Percentiles rank a stretch among this genome's conserved stretches.
phyloP scores from a whole-genome alignment of 495 filamentous ascomycete species.

The Evernia prunastri region DNA sequence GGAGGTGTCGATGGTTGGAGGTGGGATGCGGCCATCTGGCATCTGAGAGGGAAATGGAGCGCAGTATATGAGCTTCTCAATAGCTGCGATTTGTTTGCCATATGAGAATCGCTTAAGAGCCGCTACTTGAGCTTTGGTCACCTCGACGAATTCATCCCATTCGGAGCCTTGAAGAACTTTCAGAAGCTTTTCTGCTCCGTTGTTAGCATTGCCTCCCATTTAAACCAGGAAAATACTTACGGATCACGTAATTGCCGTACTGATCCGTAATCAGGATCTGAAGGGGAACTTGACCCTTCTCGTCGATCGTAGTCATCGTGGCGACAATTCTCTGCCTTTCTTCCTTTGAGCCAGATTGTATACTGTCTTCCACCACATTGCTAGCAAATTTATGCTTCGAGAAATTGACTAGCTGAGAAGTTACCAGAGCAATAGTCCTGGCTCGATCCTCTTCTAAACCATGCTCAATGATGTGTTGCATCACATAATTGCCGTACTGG shows the following conservation, averaged over 20 bases:
- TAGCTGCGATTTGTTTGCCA: constrained; percentile 72
- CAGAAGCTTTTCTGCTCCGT: constrained; percentile 66
- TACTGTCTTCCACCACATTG: constrained; percentile 95
- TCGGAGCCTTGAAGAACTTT: constrained; percentile 60
- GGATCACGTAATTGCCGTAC: constrained; percentile 95
- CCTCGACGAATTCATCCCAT: constrained; percentile 57
- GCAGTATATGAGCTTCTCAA: constrained; percentile 56
- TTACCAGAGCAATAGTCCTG: constrained; percentile 67
- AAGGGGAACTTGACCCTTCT: constrained; percentile 61
- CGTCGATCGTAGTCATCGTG: constrained; percentile 52
- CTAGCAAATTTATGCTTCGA: constrained; percentile 97
- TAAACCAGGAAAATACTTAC: constrained; percentile 51
- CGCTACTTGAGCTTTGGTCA: constrained; percentile 67
- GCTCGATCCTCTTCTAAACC: constrained; percentile 70
- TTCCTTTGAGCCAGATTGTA: constrained; percentile 62
- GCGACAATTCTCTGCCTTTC: constrained; percentile 67
- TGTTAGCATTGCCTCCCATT: constrained; percentile 32
- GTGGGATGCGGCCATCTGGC: constrained; percentile 29
- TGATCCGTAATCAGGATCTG: constrained; percentile 79
- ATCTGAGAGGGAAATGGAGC: constrained; percentile 18
- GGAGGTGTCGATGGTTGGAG: constrained; percentile 42
- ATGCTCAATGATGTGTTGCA: constrained; percentile 84
- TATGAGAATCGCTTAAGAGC: constrained; percentile 66
- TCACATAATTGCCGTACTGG: constrained; percentile 95
- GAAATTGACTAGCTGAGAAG: constrained; percentile 59